Base-by-base conservation (phyloP, 352 stramenopile species). In the Phytophthora foliorum region DNA sequence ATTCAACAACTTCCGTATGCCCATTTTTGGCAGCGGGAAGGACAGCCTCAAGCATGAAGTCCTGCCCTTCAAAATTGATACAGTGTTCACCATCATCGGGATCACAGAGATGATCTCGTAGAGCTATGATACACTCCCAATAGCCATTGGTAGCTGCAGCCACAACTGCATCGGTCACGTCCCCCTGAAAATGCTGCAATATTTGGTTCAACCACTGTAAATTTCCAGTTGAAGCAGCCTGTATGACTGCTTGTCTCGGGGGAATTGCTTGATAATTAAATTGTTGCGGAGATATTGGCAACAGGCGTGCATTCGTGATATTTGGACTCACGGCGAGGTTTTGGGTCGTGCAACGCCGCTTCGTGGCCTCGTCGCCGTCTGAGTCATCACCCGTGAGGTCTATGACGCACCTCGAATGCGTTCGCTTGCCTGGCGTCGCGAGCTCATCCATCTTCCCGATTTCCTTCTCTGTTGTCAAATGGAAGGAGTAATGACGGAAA, bases 1-100 rank as follows among this genome's bases (percentile, higher is more conserved):
- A 48, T 10, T 63, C 31, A 1, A 63, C 57, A 24, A 63, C 57
- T 19, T 63, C 32, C 1, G 34, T 21, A 27, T 56, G 19, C 2
- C 44, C 32, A 21, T 56, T 63, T 7, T 7, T 38, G 19, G 32
- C 56, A 45, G 56, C 56, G 6, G 42, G 29, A 4, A 63, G 21
- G 7, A 48, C 56, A 17, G 56, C 42, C 17, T 54, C 29, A 7
- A 25, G 3, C 13, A 58, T 32, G 9, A 36, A 6, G 29, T 58
- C 21, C 11, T 21, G 52, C 4, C 16, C 34, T 22, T 45, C 29
- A 25, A 63, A 21, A 56, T 53, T 16, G 1, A 53, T 16, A 38
- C 42, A 21, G 6, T 31, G 17, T 13, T 63, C 39, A 1, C 29
- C 57, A 36, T 63, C 52, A 2, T 54, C 29, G 2, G 21, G 57